Conservation (phyloP, 768 basidiomycete species). For the Tricholoma bakamatsutake region DNA sequence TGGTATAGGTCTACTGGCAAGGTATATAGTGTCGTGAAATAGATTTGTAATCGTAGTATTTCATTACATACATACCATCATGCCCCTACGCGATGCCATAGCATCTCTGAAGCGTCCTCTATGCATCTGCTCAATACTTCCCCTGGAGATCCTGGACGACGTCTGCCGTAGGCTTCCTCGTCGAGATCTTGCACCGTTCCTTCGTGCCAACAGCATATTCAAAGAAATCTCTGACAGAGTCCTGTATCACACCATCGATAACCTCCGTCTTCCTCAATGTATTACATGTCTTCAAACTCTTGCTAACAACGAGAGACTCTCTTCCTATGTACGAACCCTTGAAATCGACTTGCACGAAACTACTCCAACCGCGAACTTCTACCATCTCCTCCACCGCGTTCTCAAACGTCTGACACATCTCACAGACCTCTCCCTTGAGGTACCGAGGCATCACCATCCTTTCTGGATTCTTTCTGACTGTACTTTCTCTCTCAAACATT, state of each 20-base stretch:
- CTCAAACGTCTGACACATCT: constrained; percentile 36
- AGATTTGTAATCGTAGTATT: no score
- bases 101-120: neutral
- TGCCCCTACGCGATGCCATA: no score
- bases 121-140: constrained; percentile 15
- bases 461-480: constrained; percentile 45
- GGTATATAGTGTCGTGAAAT: no score
- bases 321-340: constrained; percentile 38
- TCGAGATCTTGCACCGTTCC: constrained; percentile 16
- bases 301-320: constrained; percentile 28
- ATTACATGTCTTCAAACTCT: constrained; percentile 37
- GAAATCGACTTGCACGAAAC: constrained; percentile 36
- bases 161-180: constrained; percentile 18
- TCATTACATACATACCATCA: no score
- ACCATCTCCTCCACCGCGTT: constrained; percentile 40
- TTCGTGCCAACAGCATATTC: constrained; percentile 22
- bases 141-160: constrained; percentile 29
- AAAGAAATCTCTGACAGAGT: constrained; percentile 22
- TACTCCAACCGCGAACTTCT: constrained; percentile 40
- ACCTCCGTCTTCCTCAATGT: constrained; percentile 23
- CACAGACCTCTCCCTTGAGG: constrained; percentile 41
- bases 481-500: constrained; percentile 37
- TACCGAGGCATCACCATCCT: constrained; percentile 34
- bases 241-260: constrained; percentile 29
- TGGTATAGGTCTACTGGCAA: no score